Base-by-base conservation (phyloP, 2,329 filamentous ascomycete species). In the Polychaeton citri region DNA sequence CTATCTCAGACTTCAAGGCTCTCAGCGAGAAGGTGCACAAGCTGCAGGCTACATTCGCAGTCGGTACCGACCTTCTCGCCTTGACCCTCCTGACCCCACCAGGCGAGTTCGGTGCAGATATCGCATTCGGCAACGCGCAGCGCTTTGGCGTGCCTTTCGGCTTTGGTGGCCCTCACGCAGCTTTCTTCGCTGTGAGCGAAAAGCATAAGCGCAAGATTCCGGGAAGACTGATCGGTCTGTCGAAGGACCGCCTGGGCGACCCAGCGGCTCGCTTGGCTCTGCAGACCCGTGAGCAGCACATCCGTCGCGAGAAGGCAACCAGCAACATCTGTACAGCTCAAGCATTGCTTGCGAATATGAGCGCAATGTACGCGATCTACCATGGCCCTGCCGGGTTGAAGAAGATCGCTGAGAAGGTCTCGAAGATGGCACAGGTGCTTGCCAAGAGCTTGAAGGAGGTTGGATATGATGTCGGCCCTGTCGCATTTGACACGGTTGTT, bases 261-360 rank as follows among this genome's bases (percentile, higher is more conserved):
- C 78, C 72, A 9, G 88, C 87, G 4, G 77, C 92, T 45, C 73
- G 88, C 49, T 64, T 95, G 53, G 82, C 88, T 13, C 65, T 95
- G 35, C 88, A 96, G 63, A 95, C 88, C 7, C 72, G 88, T 49
- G 88, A 96, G 63, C 88, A 96, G 65, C 88, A 96, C 58, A 95
- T 96, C 56, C 75, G 88, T 45, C 75, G 88, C 52, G 88, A 96
- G 59, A 95, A 95, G 71, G 88, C 88, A 1, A 96, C 88, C 2
- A 94, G 86, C 66, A 96, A 96, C 55, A 87, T 95, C 40, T 96
- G 88, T 65, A 96, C 88, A 2, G 87, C 88, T 1, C 88, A 96
- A 62, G 88, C 88, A 6, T 66, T 96, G 18, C 68, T 95, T 35
- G 88, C 88, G 24, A 96, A 96, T 60, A 95, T 95, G 84, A 88